Conservation (phyloP, 2,329 filamentous ascomycete species). For the Pseudogymnoascus sp. region DNA sequence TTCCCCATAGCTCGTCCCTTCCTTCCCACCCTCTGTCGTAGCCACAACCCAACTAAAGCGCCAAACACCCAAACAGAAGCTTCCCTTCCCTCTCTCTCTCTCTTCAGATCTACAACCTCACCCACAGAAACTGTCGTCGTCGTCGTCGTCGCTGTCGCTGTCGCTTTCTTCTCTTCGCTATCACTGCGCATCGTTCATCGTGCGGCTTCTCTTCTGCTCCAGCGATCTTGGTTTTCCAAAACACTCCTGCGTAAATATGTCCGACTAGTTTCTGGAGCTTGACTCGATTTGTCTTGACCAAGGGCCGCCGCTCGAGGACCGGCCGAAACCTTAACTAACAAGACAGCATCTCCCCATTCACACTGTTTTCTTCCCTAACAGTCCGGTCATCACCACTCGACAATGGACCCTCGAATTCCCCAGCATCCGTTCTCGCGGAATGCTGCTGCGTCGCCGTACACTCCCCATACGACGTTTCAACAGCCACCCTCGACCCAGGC, state of each 20-base stretch:
- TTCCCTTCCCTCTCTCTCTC: background rate
- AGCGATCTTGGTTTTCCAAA: background rate
- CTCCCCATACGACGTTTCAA: slow-evolving; percentile 22
- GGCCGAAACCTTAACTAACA: slow-evolving; percentile 4
- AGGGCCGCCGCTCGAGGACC: background rate
- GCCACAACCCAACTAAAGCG: background rate
- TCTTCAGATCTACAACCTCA: slow-evolving; percentile 3
- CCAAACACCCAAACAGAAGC: background rate
- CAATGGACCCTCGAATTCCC: slow-evolving; percentile 28
- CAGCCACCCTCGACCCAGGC: slow-evolving; percentile 17
- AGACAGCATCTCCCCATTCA: slow-evolving; percentile 1
- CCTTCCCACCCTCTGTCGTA: background rate
- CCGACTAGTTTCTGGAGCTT: slow-evolving; percentile 7
- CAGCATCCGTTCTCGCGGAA: slow-evolving; percentile 26
- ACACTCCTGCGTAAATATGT: background rate
- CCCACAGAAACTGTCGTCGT: background rate
- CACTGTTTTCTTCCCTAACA: slow-evolving; percentile 2
- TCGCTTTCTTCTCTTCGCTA: background rate
- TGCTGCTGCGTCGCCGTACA: slow-evolving; percentile 26
- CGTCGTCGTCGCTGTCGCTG: background rate
- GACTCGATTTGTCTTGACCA: slow-evolving; percentile 3
- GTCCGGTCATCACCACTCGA: slow-evolving; percentile 12
- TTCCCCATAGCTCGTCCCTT: background rate
- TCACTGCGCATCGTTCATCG: background rate
- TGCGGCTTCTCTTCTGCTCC: background rate